phyloP scores from a whole-genome alignment of 805 yeast genomes.

The Metschnikowia kunwiensis region DNA sequence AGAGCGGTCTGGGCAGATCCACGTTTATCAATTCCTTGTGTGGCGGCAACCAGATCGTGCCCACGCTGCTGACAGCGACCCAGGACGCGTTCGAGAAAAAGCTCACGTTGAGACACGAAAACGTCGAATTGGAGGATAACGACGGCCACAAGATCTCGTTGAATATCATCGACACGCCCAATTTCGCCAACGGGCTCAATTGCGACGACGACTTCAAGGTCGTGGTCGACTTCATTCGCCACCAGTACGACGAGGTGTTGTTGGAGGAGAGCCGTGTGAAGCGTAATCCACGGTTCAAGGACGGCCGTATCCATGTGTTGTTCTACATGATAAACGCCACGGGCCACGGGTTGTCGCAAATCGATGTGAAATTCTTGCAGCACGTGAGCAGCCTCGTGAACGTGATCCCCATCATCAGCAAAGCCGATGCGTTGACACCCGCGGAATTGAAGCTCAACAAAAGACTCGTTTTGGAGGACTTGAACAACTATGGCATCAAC shows the following conservation, averaged over 20 bases:
- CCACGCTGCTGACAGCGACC: constrained; percentile 59
- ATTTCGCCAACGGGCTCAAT: constrained; percentile 73
- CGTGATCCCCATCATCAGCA: constrained; percentile 42
- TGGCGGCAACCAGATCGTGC: constrained; percentile 77
- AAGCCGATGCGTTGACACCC: constrained; percentile 42
- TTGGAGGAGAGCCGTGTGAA: constrained; percentile 78
- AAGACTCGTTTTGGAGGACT: constrained; percentile 70
- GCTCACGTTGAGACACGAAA: constrained; percentile 68
- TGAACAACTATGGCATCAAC: constrained; percentile 66
- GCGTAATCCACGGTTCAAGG: constrained; percentile 82
- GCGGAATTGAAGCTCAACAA: constrained; percentile 62
- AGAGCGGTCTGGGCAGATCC: constrained; percentile 86
- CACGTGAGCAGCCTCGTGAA: constrained; percentile 43
- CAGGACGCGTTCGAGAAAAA: constrained; percentile 49
- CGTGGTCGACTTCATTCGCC: constrained; percentile 74
- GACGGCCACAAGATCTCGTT: constrained; percentile 80
- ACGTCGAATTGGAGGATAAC: constrained; percentile 80
- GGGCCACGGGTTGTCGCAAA: constrained; percentile 42
- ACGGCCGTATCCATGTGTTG: constrained; percentile 72
- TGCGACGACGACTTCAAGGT: constrained; percentile 65
- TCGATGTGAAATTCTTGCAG: constrained; percentile 41
- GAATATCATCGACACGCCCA: constrained; percentile 79
- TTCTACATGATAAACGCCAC: constrained; percentile 45
- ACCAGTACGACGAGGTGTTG: constrained; percentile 78
- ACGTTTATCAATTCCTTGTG: constrained; percentile 89